phyloP scores from a whole-genome alignment of 345 rosid genomes.

The Cardiospermum halicacabum region DNA sequence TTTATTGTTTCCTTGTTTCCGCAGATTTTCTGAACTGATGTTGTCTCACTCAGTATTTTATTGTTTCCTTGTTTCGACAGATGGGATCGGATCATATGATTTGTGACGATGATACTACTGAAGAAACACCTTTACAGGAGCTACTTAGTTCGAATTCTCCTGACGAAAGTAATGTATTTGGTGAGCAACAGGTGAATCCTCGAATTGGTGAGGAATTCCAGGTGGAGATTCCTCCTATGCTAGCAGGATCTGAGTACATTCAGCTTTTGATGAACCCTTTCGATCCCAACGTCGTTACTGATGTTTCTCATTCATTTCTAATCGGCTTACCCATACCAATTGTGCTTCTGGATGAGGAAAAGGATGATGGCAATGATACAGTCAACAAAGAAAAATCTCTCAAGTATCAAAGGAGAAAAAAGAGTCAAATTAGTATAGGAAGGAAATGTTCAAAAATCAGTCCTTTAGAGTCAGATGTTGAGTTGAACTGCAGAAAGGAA shows the following conservation, averaged over 20 bases:
- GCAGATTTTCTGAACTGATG: slow-evolving; percentile 2
- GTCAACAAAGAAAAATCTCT: slow-evolving; percentile 28
- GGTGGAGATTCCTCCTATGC: slow-evolving; percentile 54
- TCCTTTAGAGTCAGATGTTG: background rate
- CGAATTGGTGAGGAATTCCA: slow-evolving; percentile 69
- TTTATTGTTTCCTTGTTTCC: background rate
- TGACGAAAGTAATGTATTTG: slow-evolving; percentile 38
- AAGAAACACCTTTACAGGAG: slow-evolving; percentile 29
- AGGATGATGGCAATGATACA: slow-evolving; percentile 12
- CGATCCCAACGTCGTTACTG: slow-evolving; percentile 25
- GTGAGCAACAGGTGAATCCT: slow-evolving; percentile 45
- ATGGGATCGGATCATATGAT: slow-evolving; percentile 35
- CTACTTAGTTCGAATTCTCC: slow-evolving; percentile 28
- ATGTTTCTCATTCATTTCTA: slow-evolving; percentile 38
- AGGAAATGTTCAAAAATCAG: slow-evolving; percentile 24
- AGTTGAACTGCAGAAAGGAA: slow-evolving; percentile 22
- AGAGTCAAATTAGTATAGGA: slow-evolving; percentile 26
- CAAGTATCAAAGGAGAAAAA: slow-evolving; percentile 33
- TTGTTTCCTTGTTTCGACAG: slow-evolving; percentile 17
- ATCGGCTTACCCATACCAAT: slow-evolving; percentile 47
- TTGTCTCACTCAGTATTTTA: too few species aligned
- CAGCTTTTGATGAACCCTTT: slow-evolving; percentile 34
- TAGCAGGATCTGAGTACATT: slow-evolving; percentile 36
- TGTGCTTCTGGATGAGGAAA: slow-evolving; percentile 32
- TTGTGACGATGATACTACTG: slow-evolving; percentile 25